Conservation (phyloP, 345 rosid species). For the Zanthoxylum bungeanum region DNA sequence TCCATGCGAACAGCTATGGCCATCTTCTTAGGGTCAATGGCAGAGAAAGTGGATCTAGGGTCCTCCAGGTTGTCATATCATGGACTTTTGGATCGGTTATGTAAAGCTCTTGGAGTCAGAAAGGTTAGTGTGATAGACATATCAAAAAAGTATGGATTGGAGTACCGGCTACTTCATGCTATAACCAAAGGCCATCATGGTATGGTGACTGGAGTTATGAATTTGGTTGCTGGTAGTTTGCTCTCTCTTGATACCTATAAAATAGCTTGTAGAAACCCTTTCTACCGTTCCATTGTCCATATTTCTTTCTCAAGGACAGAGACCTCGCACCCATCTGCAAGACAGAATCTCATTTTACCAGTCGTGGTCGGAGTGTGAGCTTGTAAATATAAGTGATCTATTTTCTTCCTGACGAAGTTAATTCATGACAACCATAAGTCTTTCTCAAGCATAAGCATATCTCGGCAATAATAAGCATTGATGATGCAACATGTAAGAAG, state of each 20-base stretch:
- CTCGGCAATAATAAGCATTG: too few species aligned
- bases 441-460: constrained; percentile 27
- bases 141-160: constrained; percentile 57
- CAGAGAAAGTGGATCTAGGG: constrained; percentile 69
- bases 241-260: constrained; percentile 43
- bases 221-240: constrained; percentile 68
- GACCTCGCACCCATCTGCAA: constrained; percentile 30
- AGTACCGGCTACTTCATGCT: too few species aligned
- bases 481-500: constrained; percentile 23
- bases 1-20: constrained; percentile 64
- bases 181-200: constrained; percentile 56
- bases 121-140: constrained; percentile 75
- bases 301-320: constrained; percentile 32
- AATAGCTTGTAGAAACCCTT: constrained; percentile 45
- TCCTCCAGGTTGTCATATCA: constrained; percentile 59
- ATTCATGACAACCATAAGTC: constrained; percentile 40
- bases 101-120: constrained; percentile 54
- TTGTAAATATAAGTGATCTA: constrained; percentile 49
- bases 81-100: constrained; percentile 72
- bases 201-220: constrained; percentile 77
- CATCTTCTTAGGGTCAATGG: too few species aligned
- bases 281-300: constrained; percentile 39
- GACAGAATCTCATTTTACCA: constrained; percentile 40
- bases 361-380: constrained; percentile 46
- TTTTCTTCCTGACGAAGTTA: constrained; percentile 44